phyloP scores from a whole-genome alignment of 129 eudicot species.

The Flaveria ramosissima region DNA sequence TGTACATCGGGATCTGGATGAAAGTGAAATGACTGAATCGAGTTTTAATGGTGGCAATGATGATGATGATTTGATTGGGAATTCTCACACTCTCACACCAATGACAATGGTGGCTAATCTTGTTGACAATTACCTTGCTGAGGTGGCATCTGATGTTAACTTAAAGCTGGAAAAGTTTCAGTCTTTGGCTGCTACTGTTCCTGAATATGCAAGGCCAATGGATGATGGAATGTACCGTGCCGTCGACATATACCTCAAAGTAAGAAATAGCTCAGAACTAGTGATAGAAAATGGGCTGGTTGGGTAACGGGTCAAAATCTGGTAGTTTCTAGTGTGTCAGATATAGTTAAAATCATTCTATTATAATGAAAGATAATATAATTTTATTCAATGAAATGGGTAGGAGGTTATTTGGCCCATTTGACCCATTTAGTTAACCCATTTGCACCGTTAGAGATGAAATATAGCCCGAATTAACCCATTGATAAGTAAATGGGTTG shows the following conservation, averaged over 20 bases:
- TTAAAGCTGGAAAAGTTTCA: slow-evolving; percentile 58
- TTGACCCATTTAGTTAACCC: not conserved
- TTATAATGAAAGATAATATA: not conserved
- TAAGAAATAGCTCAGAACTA: slow-evolving; percentile 25
- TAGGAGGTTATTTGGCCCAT: not conserved
- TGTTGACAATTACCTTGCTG: slow-evolving; percentile 69
- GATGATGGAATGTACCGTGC: slow-evolving; percentile 77
- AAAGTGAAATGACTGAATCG: slow-evolving; percentile 39
- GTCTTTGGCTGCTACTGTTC: slow-evolving; percentile 63
- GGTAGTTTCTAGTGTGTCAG: not conserved
- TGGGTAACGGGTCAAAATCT: not conserved
- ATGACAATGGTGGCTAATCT: slow-evolving; percentile 70
- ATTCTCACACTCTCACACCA: slow-evolving; percentile 46
- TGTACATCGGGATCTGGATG: slow-evolving; percentile 35
- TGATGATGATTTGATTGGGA: slow-evolving; percentile 43
- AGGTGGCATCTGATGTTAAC: slow-evolving; percentile 80
- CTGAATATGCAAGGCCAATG: slow-evolving; percentile 57
- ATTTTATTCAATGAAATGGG: not conserved
- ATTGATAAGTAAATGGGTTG: not conserved
- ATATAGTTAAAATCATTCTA: not conserved
- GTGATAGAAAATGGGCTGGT: not conserved
- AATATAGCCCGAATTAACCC: not conserved
- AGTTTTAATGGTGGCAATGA: slow-evolving; percentile 46
- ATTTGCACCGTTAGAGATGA: not conserved
- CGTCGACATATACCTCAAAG: slow-evolving; percentile 74